Conservation (phyloP, 768 basidiomycete species). For the Basidioascus undulatus region DNA sequence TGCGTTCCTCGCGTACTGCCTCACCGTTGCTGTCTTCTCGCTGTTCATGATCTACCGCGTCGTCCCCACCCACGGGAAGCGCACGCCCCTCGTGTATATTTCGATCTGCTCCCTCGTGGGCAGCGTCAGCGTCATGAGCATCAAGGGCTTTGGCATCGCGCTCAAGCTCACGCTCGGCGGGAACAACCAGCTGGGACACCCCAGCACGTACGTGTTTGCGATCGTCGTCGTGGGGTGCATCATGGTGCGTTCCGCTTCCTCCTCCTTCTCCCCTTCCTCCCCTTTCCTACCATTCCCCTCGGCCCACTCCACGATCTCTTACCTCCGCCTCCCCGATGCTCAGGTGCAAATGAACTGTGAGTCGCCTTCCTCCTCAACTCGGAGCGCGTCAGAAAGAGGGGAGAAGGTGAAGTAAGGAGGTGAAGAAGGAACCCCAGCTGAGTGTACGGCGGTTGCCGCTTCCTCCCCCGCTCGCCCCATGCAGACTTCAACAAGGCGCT, state of each 20-base stretch:
- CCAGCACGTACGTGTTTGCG: constrained; percentile 89
- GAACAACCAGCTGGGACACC: constrained; percentile 82
- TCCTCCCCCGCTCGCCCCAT: constrained; percentile 1
- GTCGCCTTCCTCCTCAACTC: not conserved
- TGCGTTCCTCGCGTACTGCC: constrained; percentile 73
- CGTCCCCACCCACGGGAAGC: constrained; percentile 61
- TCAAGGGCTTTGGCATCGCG: constrained; percentile 94
- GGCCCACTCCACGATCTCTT: not conserved
- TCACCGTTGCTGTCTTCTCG: constrained; percentile 56
- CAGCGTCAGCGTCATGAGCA: constrained; percentile 92
- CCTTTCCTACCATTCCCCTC: not conserved
- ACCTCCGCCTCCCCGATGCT: too few species aligned
- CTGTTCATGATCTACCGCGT: constrained; percentile 68
- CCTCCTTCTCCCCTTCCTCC: not conserved
- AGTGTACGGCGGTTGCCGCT: not conserved
- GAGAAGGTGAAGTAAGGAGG: too few species aligned
- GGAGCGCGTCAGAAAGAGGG: not conserved
- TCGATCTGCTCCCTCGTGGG: constrained; percentile 93
- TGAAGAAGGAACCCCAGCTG: too few species aligned
- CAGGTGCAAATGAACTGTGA: constrained; percentile 65
- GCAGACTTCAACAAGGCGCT: constrained; percentile 84
- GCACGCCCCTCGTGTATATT: constrained; percentile 74
- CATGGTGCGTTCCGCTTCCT: constrained; percentile 19
- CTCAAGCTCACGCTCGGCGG: constrained; percentile 80
- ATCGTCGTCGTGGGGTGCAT: constrained; percentile 63